phyloP scores from a whole-genome alignment of 2,329 filamentous ascomycete species.

The Cladosporium sp. region DNA sequence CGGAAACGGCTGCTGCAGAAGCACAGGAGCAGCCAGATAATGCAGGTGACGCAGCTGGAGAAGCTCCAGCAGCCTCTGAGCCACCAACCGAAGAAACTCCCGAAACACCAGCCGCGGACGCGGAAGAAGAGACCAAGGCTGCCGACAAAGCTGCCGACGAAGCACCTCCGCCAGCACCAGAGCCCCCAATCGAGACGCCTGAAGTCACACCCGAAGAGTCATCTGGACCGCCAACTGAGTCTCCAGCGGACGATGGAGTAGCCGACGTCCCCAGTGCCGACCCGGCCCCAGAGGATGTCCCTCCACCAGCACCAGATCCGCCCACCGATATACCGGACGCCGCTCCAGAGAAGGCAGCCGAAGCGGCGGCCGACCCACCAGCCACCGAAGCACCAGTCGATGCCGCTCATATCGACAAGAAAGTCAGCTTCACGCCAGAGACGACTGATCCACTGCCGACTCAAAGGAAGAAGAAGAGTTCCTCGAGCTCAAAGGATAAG shows the following conservation, averaged over 20 bases:
- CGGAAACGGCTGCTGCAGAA: neutral
- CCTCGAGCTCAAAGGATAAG: conserved; percentile 21
- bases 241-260: neutral
- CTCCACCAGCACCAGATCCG: neutral
- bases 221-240: neutral
- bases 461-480: conserved; percentile 21
- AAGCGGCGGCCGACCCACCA: neutral
- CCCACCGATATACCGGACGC: neutral
- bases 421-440: conserved; percentile 24
- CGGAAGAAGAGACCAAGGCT: neutral
- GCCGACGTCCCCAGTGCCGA: neutral
- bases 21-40: too few relatives aligned
- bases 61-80: conserved; percentile 2
- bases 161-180: neutral
- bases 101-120: neutral
- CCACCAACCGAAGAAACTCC: neutral
- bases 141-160: neutral
- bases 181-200: neutral
- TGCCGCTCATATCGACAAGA: conserved; percentile 19
- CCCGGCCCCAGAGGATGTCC: too few relatives aligned
- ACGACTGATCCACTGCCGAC: conserved; percentile 24
- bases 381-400: neutral
- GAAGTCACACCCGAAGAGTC: neutral
- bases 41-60: neutral
- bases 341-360: neutral